phyloP scores from a whole-genome alignment of 2,329 filamentous ascomycete genomes.

The Penicillium sp. region DNA sequence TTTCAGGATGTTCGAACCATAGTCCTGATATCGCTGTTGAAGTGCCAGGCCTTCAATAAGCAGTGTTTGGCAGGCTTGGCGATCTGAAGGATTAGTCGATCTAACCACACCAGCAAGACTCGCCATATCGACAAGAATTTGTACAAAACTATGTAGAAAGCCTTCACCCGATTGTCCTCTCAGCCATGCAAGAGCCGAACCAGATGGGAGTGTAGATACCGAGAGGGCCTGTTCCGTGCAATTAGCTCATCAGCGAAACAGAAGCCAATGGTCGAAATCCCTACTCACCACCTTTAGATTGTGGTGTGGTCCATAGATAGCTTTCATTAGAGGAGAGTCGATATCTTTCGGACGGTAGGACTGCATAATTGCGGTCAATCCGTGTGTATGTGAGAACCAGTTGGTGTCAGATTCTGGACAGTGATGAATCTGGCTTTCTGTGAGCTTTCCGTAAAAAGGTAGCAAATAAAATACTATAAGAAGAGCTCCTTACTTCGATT shows the following conservation, averaged over 20 bases:
- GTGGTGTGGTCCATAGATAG: neutral
- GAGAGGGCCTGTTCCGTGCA: neutral
- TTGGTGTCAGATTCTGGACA: conserved; percentile 1
- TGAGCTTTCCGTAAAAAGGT: neutral
- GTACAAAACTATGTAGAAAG: neutral
- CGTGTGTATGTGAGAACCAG: conserved; percentile 2
- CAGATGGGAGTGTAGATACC: neutral
- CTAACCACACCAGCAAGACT: neutral
- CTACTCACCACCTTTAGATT: neutral
- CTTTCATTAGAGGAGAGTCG: neutral
- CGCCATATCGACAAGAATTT: neutral
- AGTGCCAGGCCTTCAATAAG: neutral
- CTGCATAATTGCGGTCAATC: neutral
- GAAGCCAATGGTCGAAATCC: neutral
- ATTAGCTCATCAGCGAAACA: neutral
- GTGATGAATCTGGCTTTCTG: neutral
- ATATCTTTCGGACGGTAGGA: neutral
- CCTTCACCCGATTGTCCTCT: neutral
- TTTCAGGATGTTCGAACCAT: neutral
- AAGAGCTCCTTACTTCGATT: conserved; percentile 2
- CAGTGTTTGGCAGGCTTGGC: neutral
- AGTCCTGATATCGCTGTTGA: neutral
- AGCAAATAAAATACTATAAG: neutral
- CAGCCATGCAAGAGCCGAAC: neutral
- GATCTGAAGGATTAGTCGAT: neutral